Conservation (phyloP, 140 eudicot genomes). For the Artemisia princeps region DNA sequence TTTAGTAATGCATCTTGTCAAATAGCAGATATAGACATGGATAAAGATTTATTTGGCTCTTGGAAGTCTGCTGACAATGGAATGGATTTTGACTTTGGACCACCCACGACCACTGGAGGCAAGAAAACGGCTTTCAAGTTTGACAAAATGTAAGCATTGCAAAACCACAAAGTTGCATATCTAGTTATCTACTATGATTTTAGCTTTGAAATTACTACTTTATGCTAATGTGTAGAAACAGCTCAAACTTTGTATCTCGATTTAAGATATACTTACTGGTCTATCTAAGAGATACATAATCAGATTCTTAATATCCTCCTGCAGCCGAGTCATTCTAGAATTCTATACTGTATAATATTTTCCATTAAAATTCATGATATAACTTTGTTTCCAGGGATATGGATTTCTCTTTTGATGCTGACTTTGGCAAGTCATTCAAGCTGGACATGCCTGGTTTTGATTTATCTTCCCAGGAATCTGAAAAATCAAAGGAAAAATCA, state of each 20-base stretch:
- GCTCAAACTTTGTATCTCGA: conserved; percentile 19
- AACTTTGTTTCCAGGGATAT: conserved; percentile 53
- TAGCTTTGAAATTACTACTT: conserved; percentile 3
- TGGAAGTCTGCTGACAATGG: conserved; percentile 71
- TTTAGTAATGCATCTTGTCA: conserved; percentile 17
- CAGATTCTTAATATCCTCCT: conserved; percentile 1
- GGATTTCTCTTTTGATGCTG: conserved; percentile 76
- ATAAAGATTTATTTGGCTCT: conserved; percentile 64
- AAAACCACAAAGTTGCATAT: conserved; percentile 11
- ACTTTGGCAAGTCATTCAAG: conserved; percentile 72
- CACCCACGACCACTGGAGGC: conserved; percentile 47
- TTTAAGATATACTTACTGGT: not conserved
- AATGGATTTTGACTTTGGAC: conserved; percentile 74
- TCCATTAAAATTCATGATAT: conserved; percentile 1
- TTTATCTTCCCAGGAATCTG: conserved; percentile 57
- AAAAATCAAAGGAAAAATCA: conserved; percentile 42
- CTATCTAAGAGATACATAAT: conserved; percentile 12
- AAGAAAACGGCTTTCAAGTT: conserved; percentile 58
- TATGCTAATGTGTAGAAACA: conserved; percentile 16
- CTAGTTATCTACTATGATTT: conserved; percentile 4
- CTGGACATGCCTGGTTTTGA: conserved; percentile 71
- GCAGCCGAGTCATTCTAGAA: conserved; percentile 3
- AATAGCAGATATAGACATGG: conserved; percentile 68
- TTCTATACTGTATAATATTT: conserved; percentile 10
- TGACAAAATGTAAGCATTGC: conserved; percentile 58